Evolutionary conservation across 1,139 yeast species (phyloP), one percentile per base, ranked within the genome.

Genomic region (Geotrichum citri-aurantii): DNA sequence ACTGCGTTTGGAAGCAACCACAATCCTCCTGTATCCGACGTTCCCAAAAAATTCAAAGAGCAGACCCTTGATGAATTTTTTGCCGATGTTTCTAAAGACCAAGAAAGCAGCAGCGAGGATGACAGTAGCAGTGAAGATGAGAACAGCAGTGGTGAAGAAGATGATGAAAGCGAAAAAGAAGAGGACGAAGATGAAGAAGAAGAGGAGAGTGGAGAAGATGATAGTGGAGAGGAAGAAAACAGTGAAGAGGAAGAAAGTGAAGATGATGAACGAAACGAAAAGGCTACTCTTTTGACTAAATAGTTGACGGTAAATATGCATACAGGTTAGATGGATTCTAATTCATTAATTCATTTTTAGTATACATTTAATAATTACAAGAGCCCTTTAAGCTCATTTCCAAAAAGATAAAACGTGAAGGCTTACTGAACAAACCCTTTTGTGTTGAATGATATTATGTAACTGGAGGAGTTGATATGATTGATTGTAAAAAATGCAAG

Each of bases 51-150:
- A 65, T 79, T 84, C 67, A 81, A 81, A 64, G 75, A 87, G 54
- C 96, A 87, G 71, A 88, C 90, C 61, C 75, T 91, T 63, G 97
- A 91, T 67, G 97, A 91, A 62, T 90, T 90, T 70, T 86, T 91
- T 67, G 88, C 87, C 21, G 86, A 83, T 55, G 79, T 79, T 1
- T 68, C 65, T 3, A 69, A 63, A 7, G 70, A 63, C 5, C 69
- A 69, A 56, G 66, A 62, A 29, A 65, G 61, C 2, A 66, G 64
- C 3, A 68, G 63, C 6, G 71, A 65, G 6, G 71, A 65, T 14
- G 71, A 65, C 0, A 65, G 64, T 37, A 63, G 60, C 2, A 67
- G 64, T 29, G 60, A 59, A 1, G 70, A 66, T 12, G 67, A 67
- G 24, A 66, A 58, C 4, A 67, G 60, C 7, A 63, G 58, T 8